These are phyloP conservation scores for Betula pendula DNA, from an alignment of 306 rosid genomes.

Conservation along the genomic window DNA sequence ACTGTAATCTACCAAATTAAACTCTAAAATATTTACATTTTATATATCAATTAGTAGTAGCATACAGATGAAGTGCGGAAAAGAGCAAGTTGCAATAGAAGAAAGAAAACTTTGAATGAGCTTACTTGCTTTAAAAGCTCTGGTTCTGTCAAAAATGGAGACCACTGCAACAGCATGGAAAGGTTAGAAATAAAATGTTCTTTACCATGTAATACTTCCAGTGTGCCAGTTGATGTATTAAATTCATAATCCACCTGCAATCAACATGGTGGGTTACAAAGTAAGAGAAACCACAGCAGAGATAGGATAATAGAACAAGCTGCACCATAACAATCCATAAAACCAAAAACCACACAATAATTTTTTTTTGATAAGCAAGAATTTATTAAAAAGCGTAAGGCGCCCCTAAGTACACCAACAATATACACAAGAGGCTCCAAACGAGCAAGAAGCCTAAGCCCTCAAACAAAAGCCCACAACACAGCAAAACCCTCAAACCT, in stretches of 20 bases:
- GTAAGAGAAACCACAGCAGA: not conserved
- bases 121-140: constrained; percentile 84
- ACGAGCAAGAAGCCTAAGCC: no score
- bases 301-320: constrained; percentile 21
- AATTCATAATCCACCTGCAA: constrained; percentile 80
- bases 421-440: no score
- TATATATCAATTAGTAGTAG: not conserved
- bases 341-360: constrained; percentile 5
- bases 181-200: constrained; percentile 70
- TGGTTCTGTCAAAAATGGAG: constrained; percentile 83
- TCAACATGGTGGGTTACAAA: constrained; percentile 16
- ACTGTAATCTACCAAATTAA: not conserved
- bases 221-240: constrained; percentile 45
- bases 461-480: no score
- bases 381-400: no score
- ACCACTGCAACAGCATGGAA: constrained; percentile 69
- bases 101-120: constrained; percentile 17
- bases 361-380: no score
- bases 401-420: no score
- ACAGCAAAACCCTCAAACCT: no score
- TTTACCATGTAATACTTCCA: constrained; percentile 57
- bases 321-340: constrained; percentile 16
- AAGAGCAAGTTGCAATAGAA: not conserved
- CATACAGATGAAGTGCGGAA: not conserved
- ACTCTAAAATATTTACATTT: not conserved